Conservation (phyloP, 371 early-diverging fungal genomes). For the Circinella umbellata region DNA sequence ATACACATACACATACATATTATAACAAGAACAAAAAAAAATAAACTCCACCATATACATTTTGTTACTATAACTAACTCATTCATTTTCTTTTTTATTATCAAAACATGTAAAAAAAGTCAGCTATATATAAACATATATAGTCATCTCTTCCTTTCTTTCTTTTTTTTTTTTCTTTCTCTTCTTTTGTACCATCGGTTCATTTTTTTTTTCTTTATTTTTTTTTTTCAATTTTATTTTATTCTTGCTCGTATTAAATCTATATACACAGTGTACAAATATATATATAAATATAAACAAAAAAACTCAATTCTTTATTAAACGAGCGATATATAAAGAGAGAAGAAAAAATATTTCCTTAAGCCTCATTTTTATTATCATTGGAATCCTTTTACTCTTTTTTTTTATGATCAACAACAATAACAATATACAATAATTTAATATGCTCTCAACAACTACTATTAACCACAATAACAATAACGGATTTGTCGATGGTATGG, state of each 20-base stretch:
- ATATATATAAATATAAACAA: not conserved
- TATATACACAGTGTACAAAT: not conserved
- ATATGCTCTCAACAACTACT: slow-evolving; percentile 1
- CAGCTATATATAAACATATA: slow-evolving; percentile 9
- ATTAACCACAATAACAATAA: not conserved
- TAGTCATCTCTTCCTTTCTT: not conserved
- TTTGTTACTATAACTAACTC: no score
- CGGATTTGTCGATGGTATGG: slow-evolving; percentile 3
- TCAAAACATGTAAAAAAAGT: not conserved
- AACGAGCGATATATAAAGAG: no score
- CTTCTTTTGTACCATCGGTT: not conserved
- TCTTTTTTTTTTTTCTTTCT: not conserved
- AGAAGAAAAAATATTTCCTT: no score
- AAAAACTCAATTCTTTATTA: no score
- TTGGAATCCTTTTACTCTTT: no score
- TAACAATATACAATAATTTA: not conserved
- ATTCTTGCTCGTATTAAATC: no score
- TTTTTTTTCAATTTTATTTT: no score
- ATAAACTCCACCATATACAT: no score
- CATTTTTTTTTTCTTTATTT: not conserved
- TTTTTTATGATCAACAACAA: slow-evolving; percentile 4
- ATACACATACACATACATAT: no score
- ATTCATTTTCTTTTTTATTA: no score
- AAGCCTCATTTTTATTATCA: no score
- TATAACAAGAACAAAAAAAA: not conserved